Evolutionary conservation across 2,329 filamentous ascomycete species (phyloP), one percentile per base, ranked within the genome.

Genomic region (Ascochyta rabiei): DNA sequence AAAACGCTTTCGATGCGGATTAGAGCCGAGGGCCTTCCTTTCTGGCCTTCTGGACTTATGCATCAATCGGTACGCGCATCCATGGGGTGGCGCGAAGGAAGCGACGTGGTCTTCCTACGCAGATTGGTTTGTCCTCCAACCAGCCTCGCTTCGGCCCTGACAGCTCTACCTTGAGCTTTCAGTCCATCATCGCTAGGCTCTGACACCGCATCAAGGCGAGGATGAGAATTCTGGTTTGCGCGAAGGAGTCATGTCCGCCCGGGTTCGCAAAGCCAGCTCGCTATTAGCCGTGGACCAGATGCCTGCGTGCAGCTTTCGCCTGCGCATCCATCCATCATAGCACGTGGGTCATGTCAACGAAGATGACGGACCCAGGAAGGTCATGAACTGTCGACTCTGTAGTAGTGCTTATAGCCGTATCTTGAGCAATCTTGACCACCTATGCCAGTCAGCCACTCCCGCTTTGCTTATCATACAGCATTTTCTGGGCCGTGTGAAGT

Each of bases 151-250:
- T 8, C 24, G 37, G 19, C 30, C 45, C n/a, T 33, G 15, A 15
- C 41, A 55, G 52, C 52, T 41, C 46, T 55, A 46, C 52, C 44
- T 40, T 37, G 46, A 50, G 46, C 44, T 1, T 42, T 46, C 49
- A 15, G 21, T 24, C 21, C 2, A 24, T 39, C 37, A 39, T 42
- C 16, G 15, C 34, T 30, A 41, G 35, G 34, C 40, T 49, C 46
- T 30, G 45, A 28, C 31, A 33, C 18, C 3, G 34, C 45, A 48
- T 23, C 44, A 40, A 9, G 35, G 28, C 46, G 18, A 24, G 19
- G 18, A 35, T n/a, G 13, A 34, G 26, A 45, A 26, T 8, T 34
- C 10, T 23, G 38, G 23, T 49, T 34, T 33, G 13, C 30, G 45
- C 38, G 30, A 33, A 18, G 42, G 16, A 42, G 2, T 9, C 39